phyloP scores from a whole-genome alignment of 1,139 yeast species.

The Pichia sp. region DNA sequence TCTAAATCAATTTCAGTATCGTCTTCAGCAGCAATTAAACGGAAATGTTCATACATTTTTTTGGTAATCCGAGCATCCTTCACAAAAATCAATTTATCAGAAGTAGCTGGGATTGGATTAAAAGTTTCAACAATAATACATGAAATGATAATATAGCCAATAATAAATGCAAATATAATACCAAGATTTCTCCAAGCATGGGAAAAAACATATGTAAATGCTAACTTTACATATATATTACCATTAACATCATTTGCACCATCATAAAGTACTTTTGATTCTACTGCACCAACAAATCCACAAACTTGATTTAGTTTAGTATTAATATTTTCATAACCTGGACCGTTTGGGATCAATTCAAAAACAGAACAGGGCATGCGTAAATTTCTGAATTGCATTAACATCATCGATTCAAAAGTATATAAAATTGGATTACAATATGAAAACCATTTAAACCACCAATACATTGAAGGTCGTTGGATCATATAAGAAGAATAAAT shows the following conservation, averaged over 20 bases:
- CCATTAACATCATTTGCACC: constrained; percentile 46
- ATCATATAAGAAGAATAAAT: constrained; percentile 52
- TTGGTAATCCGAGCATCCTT: constrained; percentile 17
- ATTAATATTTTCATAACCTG: constrained; percentile 36
- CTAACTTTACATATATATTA: constrained; percentile 34
- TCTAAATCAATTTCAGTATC: background rate
- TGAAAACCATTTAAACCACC: constrained; percentile 59
- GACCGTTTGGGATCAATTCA: constrained; percentile 44
- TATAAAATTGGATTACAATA: constrained; percentile 50
- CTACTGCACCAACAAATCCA: constrained; percentile 43
- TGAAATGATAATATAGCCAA: constrained; percentile 31
- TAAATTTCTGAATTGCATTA: constrained; percentile 50
- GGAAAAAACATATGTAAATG: constrained; percentile 34
- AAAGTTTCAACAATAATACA: constrained; percentile 34
- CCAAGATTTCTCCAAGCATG: constrained; percentile 51
- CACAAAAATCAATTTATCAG: constrained; percentile 23
- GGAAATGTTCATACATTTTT: constrained; percentile 3
- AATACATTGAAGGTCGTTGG: constrained; percentile 52
- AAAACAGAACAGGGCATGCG: constrained; percentile 42
- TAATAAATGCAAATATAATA: constrained; percentile 37
- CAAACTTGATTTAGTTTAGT: constrained; percentile 40
- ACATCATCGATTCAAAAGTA: constrained; percentile 49
- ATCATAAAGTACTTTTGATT: constrained; percentile 18
- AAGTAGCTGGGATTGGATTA: constrained; percentile 18
- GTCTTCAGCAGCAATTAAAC: constrained; percentile 5